Percentiles rank a stretch among this genome's conserved stretches.
Conservation (phyloP, 1,284 basidiomycete species). For the Moesziomyces aphidis region DNA sequence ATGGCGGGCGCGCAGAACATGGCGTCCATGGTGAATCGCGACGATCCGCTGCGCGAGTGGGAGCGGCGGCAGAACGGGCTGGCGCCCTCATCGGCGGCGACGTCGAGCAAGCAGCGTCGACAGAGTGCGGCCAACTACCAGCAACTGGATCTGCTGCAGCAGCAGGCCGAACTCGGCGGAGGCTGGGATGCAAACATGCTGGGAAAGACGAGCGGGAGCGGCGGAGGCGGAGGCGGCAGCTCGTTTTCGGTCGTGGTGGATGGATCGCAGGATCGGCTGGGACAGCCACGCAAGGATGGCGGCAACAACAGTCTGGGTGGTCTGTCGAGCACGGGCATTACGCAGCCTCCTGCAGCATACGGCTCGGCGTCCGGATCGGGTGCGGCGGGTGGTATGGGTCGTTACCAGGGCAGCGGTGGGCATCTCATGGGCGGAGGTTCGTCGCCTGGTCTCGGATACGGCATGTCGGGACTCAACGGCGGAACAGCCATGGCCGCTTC, state of each 20-base stretch:
- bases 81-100: slow-evolving; percentile 35
- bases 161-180: slow-evolving; percentile 45
- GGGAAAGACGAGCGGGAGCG: slow-evolving; percentile 8
- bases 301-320: slow-evolving; percentile 3
- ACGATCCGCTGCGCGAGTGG: slow-evolving; percentile 63
- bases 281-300: slow-evolving; percentile 9
- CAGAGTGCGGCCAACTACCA: slow-evolving; percentile 38
- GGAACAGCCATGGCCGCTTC: slow-evolving; percentile 10
- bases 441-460: slow-evolving; percentile 20
- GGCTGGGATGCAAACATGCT: slow-evolving; percentile 21
- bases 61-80: slow-evolving; percentile 72
- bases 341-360: slow-evolving; percentile 40
- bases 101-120: slow-evolving; percentile 34
- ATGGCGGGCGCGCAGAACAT: slow-evolving; percentile 42
- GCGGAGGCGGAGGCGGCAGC: slow-evolving; percentile 12
- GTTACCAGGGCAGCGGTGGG: slow-evolving; percentile 14
- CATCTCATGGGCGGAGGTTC: background rate
- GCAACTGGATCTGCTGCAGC: slow-evolving; percentile 49
- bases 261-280: slow-evolving; percentile 16
- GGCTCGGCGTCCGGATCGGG: slow-evolving; percentile 9
- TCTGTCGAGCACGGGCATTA: slow-evolving; percentile 14
- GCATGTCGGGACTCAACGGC: slow-evolving; percentile 12
- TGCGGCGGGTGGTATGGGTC: slow-evolving; percentile 7
- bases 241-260: slow-evolving; percentile 40
- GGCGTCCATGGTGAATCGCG: slow-evolving; percentile 61